These are phyloP conservation scores for Fusarium nurragi DNA, from an alignment of 2,329 filamentous ascomycete genomes.

Conservation along the genomic window DNA sequence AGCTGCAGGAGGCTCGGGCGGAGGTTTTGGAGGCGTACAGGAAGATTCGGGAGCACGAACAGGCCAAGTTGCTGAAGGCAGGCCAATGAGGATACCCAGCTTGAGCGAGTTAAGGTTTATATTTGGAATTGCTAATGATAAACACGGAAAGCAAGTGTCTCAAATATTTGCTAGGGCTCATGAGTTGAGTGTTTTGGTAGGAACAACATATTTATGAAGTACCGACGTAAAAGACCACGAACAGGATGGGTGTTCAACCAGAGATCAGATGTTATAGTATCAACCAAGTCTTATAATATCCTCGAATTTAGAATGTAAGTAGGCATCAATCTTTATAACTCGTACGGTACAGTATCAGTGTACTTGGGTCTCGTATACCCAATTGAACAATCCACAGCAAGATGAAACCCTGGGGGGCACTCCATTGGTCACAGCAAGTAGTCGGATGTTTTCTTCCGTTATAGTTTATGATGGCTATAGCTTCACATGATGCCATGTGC, in stretches of 20 bases:
- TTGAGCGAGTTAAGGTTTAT: conserved; percentile 3
- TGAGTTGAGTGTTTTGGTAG: too few relatives aligned
- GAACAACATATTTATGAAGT: too few relatives aligned
- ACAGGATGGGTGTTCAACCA: too few relatives aligned
- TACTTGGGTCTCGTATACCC: too few relatives aligned
- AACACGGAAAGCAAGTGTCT: not conserved
- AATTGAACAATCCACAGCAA: too few relatives aligned
- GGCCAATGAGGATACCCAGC: conserved; percentile 11
- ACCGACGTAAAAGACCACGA: too few relatives aligned
- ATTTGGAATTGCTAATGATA: not conserved
- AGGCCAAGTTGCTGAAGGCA: conserved; percentile 45
- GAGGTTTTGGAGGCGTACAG: conserved; percentile 53
- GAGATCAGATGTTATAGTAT: too few relatives aligned
- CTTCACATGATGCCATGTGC: not conserved
- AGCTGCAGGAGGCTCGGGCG: conserved; percentile 49
- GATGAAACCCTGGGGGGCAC: too few relatives aligned
- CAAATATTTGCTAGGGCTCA: not conserved
- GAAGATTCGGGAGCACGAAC: conserved; percentile 51
- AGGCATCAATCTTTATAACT: too few relatives aligned
- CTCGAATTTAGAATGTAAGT: too few relatives aligned
- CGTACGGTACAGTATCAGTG: too few relatives aligned
- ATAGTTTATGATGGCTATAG: not conserved
- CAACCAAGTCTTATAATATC: too few relatives aligned
- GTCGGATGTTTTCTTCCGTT: not conserved
- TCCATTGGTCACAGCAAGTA: not conserved